Evolutionary conservation across 2,329 filamentous ascomycete genomes (phyloP), one percentile per base, ranked within the genome.

Genomic region (Chrysoporthe austroafricana): DNA sequence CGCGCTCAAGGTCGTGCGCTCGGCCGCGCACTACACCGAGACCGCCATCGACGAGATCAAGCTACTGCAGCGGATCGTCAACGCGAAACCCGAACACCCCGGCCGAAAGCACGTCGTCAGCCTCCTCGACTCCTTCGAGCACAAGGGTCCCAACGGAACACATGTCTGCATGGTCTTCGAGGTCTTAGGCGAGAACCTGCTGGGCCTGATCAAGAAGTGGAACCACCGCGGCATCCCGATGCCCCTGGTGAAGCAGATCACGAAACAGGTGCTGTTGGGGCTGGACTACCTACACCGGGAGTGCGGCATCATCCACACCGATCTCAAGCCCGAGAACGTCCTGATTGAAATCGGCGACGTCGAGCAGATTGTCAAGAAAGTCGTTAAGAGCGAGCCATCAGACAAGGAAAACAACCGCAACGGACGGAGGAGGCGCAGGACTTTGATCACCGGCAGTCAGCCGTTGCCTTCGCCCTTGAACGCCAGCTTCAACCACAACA

Each of bases 121-220:
- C 79, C 85, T 99, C 50, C 87, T 98, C 73, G 95, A 98, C 80
- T 97, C 93, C 0, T 99, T 99, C 79, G 95, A 97, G 78, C 96
- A 98, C 82, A 96, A 96, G 79, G 96, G 96, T 11, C 95, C 95
- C 56, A 96, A 99, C 76, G 96, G 96, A 60, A 91, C 93, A 63
- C 96, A 99, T 77, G 94, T 98, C 68, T 99, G 96, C 83, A 98
- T 99, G 95, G 96, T 99, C 8, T 99, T 99, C 75, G 96, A 99
- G 79, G 96, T 99, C 3, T 81, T 99, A 66, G 96, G 96, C 64
- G 94, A 98, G 85, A 98, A 98, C 77, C 81, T 98, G 71, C 83
- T 98, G 64, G 95, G 96, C 36, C 81, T 99, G 77, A 97, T 99
- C 85, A 98, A 98, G 87, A 90, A 93, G 74, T 98, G 95, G 94